Conservation (phyloP, 805 yeast species). For the Wickerhamiella slavikovae region DNA sequence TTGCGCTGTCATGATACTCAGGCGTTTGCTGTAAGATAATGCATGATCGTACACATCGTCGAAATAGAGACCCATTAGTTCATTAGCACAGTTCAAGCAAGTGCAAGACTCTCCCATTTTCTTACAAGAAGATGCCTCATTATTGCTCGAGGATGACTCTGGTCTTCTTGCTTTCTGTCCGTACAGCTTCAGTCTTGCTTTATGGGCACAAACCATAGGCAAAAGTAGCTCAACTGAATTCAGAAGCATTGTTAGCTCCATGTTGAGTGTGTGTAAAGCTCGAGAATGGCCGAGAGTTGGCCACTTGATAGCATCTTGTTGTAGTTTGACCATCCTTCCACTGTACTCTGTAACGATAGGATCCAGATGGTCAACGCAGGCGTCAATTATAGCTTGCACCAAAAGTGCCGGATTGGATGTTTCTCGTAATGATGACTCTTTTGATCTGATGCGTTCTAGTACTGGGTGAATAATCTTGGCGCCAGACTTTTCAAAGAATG, state of each 20-base stretch:
- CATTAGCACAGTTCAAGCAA: too few relatives aligned
- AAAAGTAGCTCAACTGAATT: constrained; percentile 28
- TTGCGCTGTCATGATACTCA: constrained; percentile 31
- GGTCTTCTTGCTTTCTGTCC: not conserved
- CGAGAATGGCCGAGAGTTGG: constrained; percentile 33
- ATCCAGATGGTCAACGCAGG: constrained; percentile 30
- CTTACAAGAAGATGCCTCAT: not conserved
- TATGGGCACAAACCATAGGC: constrained; percentile 25
- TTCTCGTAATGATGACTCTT: constrained; percentile 28
- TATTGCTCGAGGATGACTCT: constrained; percentile 1
- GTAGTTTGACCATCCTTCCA: constrained; percentile 27
- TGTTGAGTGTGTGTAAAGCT: constrained; percentile 31
- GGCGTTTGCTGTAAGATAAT: constrained; percentile 29
- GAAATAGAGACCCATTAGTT: constrained; percentile 26
- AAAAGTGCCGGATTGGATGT: constrained; percentile 31
- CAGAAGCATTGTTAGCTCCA: constrained; percentile 29
- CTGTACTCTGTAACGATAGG: constrained; percentile 35
- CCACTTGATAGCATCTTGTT: constrained; percentile 27
- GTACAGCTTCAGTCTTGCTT: constrained; percentile 6
- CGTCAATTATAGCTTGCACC: constrained; percentile 33
- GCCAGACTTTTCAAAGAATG: constrained; percentile 38
- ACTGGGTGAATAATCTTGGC: constrained; percentile 32
- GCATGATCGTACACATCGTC: constrained; percentile 39
- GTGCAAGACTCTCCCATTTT: too few relatives aligned
- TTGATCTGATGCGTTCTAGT: constrained; percentile 25